Conservation (phyloP, 2,329 filamentous ascomycete species). For the Fusarium mundagurra region DNA sequence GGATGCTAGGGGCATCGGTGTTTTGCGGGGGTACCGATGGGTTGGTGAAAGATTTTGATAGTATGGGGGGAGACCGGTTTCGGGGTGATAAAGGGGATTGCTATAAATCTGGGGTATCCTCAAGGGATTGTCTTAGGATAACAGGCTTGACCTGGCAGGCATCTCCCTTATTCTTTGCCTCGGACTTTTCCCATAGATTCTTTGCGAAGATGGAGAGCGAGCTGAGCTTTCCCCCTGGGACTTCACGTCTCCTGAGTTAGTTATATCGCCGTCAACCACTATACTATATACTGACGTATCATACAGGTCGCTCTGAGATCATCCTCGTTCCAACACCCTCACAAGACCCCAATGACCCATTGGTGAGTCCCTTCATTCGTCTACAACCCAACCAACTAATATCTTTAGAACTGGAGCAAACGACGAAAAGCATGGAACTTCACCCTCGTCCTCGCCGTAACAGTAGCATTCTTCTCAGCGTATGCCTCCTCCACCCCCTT, state of each 20-base stretch:
- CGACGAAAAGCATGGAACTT: slow-evolving; percentile 41
- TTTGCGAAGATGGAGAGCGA: slow-evolving; percentile 5
- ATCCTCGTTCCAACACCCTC: slow-evolving; percentile 16
- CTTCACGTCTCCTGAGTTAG: slow-evolving; percentile 1
- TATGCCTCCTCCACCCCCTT: background rate
- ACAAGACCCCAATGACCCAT: slow-evolving; percentile 40
- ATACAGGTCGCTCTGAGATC: background rate
- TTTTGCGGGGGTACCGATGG: background rate
- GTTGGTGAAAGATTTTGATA: background rate
- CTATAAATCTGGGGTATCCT: background rate
- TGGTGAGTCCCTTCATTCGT: too few species aligned
- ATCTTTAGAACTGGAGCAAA: slow-evolving; percentile 44
- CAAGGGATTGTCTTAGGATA: accelerated
- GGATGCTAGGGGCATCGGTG: background rate
- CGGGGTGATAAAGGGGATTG: background rate
- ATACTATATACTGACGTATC: background rate
- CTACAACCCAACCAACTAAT: too few species aligned
- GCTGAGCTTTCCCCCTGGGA: slow-evolving; percentile 4
- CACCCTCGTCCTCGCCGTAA: slow-evolving; percentile 34
- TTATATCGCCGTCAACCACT: background rate
- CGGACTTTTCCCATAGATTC: too few species aligned
- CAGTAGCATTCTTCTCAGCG: slow-evolving; percentile 39
- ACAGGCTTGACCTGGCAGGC: accelerated
- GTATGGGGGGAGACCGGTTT: background rate
- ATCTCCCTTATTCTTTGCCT: background rate